A percentile compares a stretch with the other conserved stretches of the same genome.
phyloP scores from a whole-genome alignment of 495 filamentous ascomycete genomes.

The Penicillium maclennaniae region DNA sequence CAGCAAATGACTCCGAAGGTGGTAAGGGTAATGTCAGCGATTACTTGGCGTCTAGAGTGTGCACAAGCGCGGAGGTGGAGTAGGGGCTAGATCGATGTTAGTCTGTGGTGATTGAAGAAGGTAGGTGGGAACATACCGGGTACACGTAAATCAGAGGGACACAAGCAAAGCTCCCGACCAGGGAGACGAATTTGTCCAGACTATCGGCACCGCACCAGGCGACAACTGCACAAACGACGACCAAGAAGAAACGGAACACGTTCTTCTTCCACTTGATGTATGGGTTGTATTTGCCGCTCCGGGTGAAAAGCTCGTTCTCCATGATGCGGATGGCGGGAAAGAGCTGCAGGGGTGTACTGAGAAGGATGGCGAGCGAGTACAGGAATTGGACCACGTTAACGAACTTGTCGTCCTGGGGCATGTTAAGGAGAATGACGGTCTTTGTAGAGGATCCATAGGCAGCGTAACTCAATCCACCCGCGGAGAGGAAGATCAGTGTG shows the following conservation, averaged over 20 bases:
- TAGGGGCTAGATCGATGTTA: slow-evolving; percentile 59
- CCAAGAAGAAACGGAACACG: slow-evolving; percentile 85
- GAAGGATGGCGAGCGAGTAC: slow-evolving; percentile 88
- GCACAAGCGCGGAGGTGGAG: slow-evolving; percentile 82
- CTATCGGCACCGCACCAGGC: slow-evolving; percentile 91
- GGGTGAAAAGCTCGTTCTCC: slow-evolving; percentile 65
- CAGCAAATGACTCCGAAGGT: slow-evolving; percentile 81
- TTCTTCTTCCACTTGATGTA: slow-evolving; percentile 99
- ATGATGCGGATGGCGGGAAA: slow-evolving; percentile 89
- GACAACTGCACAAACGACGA: slow-evolving; percentile 76
- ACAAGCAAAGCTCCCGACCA: slow-evolving; percentile 96
- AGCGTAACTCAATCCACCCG: slow-evolving; percentile 91
- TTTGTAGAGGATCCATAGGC: slow-evolving; percentile 92
- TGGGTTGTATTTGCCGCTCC: slow-evolving; percentile 92
- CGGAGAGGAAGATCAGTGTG: slow-evolving; percentile 80
- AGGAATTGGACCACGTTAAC: slow-evolving; percentile 95
- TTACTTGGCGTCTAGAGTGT: slow-evolving; percentile 54
- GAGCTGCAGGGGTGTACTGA: slow-evolving; percentile 91
- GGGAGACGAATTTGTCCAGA: slow-evolving; percentile 92
- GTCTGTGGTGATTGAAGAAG: neutral
- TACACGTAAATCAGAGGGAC: slow-evolving; percentile 97
- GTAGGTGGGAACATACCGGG: slow-evolving; percentile 60
- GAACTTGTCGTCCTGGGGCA: slow-evolving; percentile 92
- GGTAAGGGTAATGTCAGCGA: slow-evolving; percentile 68
- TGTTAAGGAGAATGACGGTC: slow-evolving; percentile 91